A percentile compares a stretch with the other conserved stretches of the same genome.
phyloP scores from a whole-genome alignment of 2,329 filamentous ascomycete genomes.

The Fusarium graminum region DNA sequence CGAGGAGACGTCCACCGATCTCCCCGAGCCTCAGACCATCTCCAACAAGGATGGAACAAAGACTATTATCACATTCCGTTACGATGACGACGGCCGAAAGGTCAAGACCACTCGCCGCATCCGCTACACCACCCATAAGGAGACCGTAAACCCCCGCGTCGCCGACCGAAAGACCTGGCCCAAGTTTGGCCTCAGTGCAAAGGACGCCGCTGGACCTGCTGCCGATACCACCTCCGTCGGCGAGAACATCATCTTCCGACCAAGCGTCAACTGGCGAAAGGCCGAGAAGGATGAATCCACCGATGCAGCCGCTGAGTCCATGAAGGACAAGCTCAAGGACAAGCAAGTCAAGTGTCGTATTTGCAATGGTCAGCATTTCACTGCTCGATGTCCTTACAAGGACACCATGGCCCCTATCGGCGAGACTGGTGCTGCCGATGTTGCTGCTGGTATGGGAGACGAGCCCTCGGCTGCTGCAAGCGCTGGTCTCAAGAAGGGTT shows the following conservation, averaged over 20 bases:
- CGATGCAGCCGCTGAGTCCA: conserved; percentile 77
- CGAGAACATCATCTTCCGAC: conserved; percentile 98
- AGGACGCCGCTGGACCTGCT: conserved; percentile 84
- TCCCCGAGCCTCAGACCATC: conserved; percentile 89
- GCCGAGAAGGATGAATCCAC: conserved; percentile 85
- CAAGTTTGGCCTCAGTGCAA: conserved; percentile 93
- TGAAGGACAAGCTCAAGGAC: conserved; percentile 91
- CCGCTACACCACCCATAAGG: conserved; percentile 90
- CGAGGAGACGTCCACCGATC: conserved; percentile 75
- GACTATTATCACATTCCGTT: conserved; percentile 89
- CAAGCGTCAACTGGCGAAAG: conserved; percentile 92
- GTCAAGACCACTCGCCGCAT: conserved; percentile 98
- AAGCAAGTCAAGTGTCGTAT: conserved; percentile 99
- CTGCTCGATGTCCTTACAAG: conserved; percentile 98
- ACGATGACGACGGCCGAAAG: conserved; percentile 94
- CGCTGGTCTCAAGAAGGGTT: conserved; percentile 71
- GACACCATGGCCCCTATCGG: conserved; percentile 96
- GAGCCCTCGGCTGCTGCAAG: conserved; percentile 62
- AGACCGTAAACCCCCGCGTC: conserved; percentile 95
- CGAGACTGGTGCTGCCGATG: conserved; percentile 67
- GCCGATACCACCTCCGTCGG: conserved; percentile 92
- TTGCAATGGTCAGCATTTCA: conserved; percentile 99
- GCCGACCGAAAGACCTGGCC: conserved; percentile 92
- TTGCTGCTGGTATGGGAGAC: conserved; percentile 67
- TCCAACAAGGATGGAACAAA: conserved; percentile 99